These are phyloP conservation scores for Ceratocystis diversiconidia DNA, from an alignment of 2,329 filamentous ascomycete genomes.

Conservation along the genomic window DNA sequence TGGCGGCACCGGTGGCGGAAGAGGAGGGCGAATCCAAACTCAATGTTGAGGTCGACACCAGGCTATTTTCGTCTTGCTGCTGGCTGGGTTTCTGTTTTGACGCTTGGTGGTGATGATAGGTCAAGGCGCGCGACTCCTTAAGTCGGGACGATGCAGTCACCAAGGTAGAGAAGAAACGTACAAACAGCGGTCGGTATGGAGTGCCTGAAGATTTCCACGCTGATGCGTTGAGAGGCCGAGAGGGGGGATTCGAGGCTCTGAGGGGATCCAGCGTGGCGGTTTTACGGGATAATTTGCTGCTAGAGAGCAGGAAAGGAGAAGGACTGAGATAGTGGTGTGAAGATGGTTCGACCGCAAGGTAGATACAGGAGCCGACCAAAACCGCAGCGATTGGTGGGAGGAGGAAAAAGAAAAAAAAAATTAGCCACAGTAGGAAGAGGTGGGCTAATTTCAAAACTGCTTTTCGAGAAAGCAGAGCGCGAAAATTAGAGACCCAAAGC, in stretches of 20 bases:
- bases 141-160: constrained; percentile 15
- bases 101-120: constrained; percentile 12
- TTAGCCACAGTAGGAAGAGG: neutral
- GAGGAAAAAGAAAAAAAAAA: neutral
- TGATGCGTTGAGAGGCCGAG: constrained; percentile 13
- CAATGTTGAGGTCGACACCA: neutral
- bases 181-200: constrained; percentile 14
- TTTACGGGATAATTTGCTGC: constrained; percentile 1
- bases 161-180: constrained; percentile 15
- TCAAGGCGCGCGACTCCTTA: constrained; percentile 15
- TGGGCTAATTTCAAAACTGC: neutral
- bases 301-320: neutral
- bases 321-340: constrained; percentile 3
- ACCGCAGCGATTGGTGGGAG: neutral
- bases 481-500: neutral
- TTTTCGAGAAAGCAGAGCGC: neutral
- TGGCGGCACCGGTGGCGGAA: too few relatives aligned
- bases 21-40: neutral
- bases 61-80: neutral
- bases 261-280: constrained; percentile 18
- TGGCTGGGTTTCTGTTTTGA: neutral
- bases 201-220: constrained; percentile 16
- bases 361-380: constrained; percentile 4
- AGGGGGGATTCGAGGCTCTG: constrained; percentile 16
- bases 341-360: neutral